A percentile compares a stretch with the other conserved stretches of the same genome.
Evolutionary conservation across 257 asterid species (phyloP).

Genomic region (Sherardia arvensis): DNA sequence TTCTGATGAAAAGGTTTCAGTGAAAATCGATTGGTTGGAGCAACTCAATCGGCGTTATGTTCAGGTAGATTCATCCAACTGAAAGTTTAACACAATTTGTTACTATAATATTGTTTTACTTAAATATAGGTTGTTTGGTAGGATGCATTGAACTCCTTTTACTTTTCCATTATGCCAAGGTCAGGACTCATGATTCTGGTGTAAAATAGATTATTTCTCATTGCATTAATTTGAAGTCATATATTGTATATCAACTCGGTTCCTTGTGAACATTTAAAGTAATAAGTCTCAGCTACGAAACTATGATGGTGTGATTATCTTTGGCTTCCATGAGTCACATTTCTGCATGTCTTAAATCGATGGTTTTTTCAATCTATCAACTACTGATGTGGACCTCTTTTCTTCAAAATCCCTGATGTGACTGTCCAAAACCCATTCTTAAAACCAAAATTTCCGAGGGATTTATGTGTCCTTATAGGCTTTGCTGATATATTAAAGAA

Average conservation of each 20-base stretch:
- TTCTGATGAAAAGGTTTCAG: constrained; percentile 59
- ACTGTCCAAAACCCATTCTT: neutral
- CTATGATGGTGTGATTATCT: neutral
- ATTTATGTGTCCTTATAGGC: neutral
- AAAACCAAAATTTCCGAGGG: neutral
- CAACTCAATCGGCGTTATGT: constrained; percentile 84
- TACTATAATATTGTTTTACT: neutral
- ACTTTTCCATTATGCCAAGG: neutral
- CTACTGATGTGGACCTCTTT: neutral
- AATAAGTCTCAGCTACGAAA: neutral
- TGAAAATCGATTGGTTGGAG: constrained; percentile 96
- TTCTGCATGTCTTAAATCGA: neutral
- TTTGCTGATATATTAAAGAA: neutral
- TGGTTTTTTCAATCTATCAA: neutral
- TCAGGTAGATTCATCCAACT: constrained; percentile 49
- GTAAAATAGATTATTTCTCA: neutral
- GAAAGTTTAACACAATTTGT: neutral
- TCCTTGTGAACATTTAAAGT: neutral
- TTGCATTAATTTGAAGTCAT: neutral
- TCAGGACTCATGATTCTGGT: neutral
- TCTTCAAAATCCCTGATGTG: neutral
- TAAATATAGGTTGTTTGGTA: neutral
- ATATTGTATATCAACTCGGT: neutral
- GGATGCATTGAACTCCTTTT: neutral
- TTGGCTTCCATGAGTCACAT: neutral